Conservation (phyloP, 768 basidiomycete genomes). For the Nevesoporus exiguus region DNA sequence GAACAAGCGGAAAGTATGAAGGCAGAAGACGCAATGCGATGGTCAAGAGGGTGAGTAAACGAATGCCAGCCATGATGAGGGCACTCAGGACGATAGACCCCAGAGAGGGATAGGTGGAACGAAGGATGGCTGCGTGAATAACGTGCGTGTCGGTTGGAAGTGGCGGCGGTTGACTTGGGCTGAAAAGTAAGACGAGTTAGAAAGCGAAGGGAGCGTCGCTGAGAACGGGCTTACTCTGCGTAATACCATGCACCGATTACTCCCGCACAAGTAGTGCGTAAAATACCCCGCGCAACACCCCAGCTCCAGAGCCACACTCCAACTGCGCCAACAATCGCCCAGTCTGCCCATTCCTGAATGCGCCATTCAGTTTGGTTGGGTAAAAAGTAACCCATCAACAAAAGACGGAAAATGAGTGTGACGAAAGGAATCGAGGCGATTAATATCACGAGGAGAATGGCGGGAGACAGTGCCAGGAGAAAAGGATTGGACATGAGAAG, state of each 20-base stretch:
- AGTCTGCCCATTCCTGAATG: constrained; percentile 65
- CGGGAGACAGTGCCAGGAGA: constrained; percentile 70
- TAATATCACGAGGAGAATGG: constrained; percentile 63
- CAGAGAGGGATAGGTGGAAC: constrained; percentile 77
- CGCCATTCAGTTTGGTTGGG: constrained; percentile 49
- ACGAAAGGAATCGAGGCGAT: constrained; percentile 76
- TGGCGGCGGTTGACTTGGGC: constrained; percentile 33
- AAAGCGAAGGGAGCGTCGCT: background rate
- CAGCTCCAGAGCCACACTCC: constrained; percentile 70
- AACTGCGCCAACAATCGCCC: constrained; percentile 57
- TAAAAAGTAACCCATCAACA: constrained; percentile 61
- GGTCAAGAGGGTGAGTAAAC: constrained; percentile 49
- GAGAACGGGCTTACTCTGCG: constrained; percentile 42
- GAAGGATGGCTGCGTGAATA: constrained; percentile 72
- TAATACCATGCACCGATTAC: constrained; percentile 95
- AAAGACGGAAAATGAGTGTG: constrained; percentile 71
- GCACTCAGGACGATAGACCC: constrained; percentile 78
- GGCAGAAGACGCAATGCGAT: constrained; percentile 56
- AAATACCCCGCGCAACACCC: constrained; percentile 73
- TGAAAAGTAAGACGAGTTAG: constrained; percentile 14
- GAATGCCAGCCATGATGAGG: constrained; percentile 70
- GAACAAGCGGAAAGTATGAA: constrained; percentile 43
- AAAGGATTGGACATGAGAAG: constrained; percentile 72
- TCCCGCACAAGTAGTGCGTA: constrained; percentile 73
- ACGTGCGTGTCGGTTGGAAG: constrained; percentile 60